phyloP scores from a whole-genome alignment of 768 basidiomycete genomes.

The Mycena leptocephala region DNA sequence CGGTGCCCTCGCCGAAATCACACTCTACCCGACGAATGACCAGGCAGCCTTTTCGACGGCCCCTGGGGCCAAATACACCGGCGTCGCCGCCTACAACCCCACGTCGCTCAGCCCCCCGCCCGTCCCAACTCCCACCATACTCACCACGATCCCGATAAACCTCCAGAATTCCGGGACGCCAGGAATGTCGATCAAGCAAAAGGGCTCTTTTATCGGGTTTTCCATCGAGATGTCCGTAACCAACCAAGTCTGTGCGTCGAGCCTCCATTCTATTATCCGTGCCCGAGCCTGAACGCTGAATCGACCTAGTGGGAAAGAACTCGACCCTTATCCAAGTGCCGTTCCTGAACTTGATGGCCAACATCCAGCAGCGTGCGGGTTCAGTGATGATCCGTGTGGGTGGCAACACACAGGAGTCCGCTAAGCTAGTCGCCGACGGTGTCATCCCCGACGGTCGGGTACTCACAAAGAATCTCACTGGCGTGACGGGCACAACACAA shows the following conservation, averaged over 20 bases:
- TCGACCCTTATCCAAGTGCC: constrained; percentile 68
- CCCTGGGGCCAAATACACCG: constrained; percentile 53
- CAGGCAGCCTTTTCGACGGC: no score
- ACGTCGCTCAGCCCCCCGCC: constrained; percentile 66
- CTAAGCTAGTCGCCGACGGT: constrained; percentile 58
- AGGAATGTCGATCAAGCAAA: constrained; percentile 55
- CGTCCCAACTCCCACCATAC: constrained; percentile 61
- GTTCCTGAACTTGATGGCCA: constrained; percentile 87
- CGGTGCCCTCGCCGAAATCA: no score
- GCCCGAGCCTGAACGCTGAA: neutral
- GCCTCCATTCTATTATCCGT: neutral
- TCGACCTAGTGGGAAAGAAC: constrained; percentile 63
- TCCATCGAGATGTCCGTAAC: constrained; percentile 76
- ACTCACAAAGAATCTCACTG: constrained; percentile 37
- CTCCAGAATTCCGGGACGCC: constrained; percentile 54
- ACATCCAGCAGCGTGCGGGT: constrained; percentile 78
- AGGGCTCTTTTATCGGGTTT: constrained; percentile 68
- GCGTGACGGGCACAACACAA: constrained; percentile 49
- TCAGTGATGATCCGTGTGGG: constrained; percentile 77
- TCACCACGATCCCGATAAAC: constrained; percentile 64
- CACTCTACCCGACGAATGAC: no score
- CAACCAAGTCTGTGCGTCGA: constrained; percentile 68
- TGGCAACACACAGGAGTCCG: constrained; percentile 86
- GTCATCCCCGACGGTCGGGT: constrained; percentile 61
- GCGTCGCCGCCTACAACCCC: constrained; percentile 69